These are phyloP conservation scores for Pseudocercospora ulei DNA, from an alignment of 2,329 filamentous ascomycete genomes.

Conservation along the genomic window DNA sequence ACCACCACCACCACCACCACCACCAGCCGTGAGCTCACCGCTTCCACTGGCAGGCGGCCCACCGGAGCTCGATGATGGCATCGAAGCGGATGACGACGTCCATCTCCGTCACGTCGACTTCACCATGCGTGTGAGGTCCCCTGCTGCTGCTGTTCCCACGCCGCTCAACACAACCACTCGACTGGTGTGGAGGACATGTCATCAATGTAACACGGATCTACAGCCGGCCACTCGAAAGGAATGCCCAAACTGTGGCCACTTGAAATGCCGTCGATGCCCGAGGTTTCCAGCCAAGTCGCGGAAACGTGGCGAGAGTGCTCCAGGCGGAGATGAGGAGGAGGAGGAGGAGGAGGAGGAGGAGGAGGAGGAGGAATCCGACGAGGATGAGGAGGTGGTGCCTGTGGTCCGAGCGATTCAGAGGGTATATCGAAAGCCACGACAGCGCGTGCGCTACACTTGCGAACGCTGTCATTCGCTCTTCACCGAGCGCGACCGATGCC, in stretches of 20 bases:
- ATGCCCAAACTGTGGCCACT: conserved; percentile 61
- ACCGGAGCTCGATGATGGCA: conserved; percentile 13
- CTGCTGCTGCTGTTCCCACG: conserved; percentile 36
- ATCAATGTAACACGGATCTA: conserved; percentile 49
- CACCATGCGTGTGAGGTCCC: conserved; percentile 23
- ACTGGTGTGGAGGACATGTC: conserved; percentile 68
- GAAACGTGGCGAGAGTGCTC: conserved; percentile 31
- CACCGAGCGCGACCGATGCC: conserved; percentile 50
- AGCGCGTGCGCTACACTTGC: conserved; percentile 46
- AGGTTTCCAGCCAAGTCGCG: conserved; percentile 56
- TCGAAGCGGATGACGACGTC: conserved; percentile 12
- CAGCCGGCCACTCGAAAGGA: conserved; percentile 7
- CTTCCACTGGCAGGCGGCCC: neutral
- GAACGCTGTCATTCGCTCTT: conserved; percentile 54
- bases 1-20: no score
- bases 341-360: conserved; percentile 21
- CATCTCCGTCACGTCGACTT: conserved; percentile 12
- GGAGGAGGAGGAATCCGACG: neutral
- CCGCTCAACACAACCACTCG: conserved; percentile 58
- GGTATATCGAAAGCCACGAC: conserved; percentile 40
- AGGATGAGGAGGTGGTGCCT: conserved; percentile 29
- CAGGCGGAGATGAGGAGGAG: conserved; percentile 19
- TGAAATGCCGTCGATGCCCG: conserved; percentile 69
- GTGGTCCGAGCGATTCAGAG: conserved; percentile 28
- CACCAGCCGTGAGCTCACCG: conserved; percentile 12